phyloP scores from a whole-genome alignment of 495 filamentous ascomycete species.

The Lepidopterella palustris region DNA sequence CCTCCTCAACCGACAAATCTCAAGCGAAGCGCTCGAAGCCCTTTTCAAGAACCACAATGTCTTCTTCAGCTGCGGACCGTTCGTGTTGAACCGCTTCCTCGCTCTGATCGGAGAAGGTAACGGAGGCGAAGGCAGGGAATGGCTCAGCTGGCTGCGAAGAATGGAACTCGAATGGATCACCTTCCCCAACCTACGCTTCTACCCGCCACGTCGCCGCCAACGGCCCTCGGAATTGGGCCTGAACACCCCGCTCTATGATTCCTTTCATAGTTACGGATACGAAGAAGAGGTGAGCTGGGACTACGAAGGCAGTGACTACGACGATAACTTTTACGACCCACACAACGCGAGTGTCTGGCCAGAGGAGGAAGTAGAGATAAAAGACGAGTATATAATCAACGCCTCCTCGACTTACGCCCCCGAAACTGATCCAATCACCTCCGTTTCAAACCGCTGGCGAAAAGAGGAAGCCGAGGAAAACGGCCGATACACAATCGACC shows the following conservation, averaged over 20 bases:
- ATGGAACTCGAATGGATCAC: constrained; percentile 25
- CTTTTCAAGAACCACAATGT: constrained; percentile 23
- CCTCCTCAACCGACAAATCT: constrained; percentile 19
- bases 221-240: too few species aligned
- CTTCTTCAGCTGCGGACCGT: constrained; percentile 20
- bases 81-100: constrained; percentile 15
- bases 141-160: constrained; percentile 11
- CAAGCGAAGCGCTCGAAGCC: constrained; percentile 19
- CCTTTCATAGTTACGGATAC: too few species aligned
- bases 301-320: constrained; percentile 17
- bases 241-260: too few species aligned
- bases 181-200: constrained; percentile 16
- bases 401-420: too few species aligned
- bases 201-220: constrained; percentile 7
- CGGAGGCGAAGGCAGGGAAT: constrained; percentile 1
- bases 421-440: too few species aligned
- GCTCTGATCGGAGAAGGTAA: constrained; percentile 4
- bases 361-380: too few species aligned
- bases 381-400: too few species aligned
- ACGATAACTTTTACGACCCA: constrained; percentile 18
- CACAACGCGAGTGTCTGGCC: constrained; percentile 6
- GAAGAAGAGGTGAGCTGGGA: too few species aligned
- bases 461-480: too few species aligned
- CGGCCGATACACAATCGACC: too few species aligned
- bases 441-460: too few species aligned